A percentile compares a stretch with the other conserved stretches of the same genome.
phyloP scores from a whole-genome alignment of 495 filamentous ascomycete species.

The Podospora comata region DNA sequence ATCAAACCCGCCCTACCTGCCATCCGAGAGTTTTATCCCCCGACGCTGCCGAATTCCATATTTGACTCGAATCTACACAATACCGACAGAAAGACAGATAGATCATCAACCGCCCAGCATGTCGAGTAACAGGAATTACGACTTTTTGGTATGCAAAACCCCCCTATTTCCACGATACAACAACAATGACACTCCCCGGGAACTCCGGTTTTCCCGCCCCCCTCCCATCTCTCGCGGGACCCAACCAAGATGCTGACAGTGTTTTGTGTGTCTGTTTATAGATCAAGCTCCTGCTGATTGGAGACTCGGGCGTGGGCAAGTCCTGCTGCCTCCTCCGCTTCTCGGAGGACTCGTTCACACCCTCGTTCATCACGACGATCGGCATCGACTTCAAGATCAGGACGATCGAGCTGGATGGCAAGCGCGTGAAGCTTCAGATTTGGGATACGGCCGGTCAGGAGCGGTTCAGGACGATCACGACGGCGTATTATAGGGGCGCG shows the following conservation, averaged over 20 bases:
- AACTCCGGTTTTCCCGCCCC: neutral
- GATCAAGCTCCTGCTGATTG: conserved; percentile 99
- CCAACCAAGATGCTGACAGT: neutral
- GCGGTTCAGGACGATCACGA: conserved; percentile 97
- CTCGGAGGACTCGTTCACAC: conserved; percentile 98
- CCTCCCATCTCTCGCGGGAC: neutral
- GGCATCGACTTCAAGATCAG: conserved; percentile 99
- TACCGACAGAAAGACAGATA: neutral
- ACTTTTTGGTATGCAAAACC: conserved; percentile 74
- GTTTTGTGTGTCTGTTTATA: conserved; percentile 33
- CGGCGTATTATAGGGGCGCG: conserved; percentile 95
- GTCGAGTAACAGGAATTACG: conserved; percentile 97
- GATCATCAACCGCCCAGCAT: conserved; percentile 49
- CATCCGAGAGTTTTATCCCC: neutral
- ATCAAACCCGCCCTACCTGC: neutral
- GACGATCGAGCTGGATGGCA: conserved; percentile 96
- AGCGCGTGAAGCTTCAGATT: conserved; percentile 97
- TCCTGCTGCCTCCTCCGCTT: conserved; percentile 98
- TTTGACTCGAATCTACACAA: neutral
- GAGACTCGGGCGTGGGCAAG: conserved; percentile 96
- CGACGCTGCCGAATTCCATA: neutral
- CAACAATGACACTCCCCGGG: neutral
- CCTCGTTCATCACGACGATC: conserved; percentile 98
- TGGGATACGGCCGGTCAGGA: conserved; percentile 99
- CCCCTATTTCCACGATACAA: conserved; percentile 9